Evolutionary conservation across 129 eudicot species (phyloP).

Genomic region (Centrapalus pauciflorus): DNA sequence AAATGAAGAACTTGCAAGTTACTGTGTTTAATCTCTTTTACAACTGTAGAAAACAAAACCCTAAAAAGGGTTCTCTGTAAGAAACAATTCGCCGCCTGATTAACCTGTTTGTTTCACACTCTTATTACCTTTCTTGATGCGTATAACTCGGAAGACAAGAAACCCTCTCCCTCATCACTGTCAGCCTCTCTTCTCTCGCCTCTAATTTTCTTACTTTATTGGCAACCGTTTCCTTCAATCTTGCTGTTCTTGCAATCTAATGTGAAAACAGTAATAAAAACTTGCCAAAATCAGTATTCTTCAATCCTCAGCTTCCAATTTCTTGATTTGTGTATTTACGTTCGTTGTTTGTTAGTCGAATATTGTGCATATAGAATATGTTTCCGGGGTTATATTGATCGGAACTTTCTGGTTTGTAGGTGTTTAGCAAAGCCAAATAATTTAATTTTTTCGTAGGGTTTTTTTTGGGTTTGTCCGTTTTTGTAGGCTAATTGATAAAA

Average conservation of each 20-base stretch:
- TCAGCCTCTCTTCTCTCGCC: conserved; percentile 10
- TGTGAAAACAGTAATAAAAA: conserved; percentile 14
- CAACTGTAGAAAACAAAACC: conserved; percentile 61
- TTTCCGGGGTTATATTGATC: conserved; percentile 23
- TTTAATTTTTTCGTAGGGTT: conserved; percentile 15
- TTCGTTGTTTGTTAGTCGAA: conserved; percentile 14
- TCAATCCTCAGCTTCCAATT: background rate
- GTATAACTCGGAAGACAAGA: conserved; percentile 12
- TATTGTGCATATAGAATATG: conserved; percentile 6
- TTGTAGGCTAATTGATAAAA: conserved; percentile 20
- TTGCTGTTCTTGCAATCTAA: conserved; percentile 29
- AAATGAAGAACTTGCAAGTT: conserved; percentile 2
- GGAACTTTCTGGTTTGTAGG: conserved; percentile 20
- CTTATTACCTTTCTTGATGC: conserved; percentile 24
- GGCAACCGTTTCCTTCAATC: conserved; percentile 7
- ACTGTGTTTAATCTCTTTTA: conserved; percentile 33
- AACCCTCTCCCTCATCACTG: conserved; percentile 46
- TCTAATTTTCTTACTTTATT: conserved; percentile 10
- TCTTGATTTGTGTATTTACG: background rate
- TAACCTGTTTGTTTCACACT: conserved; percentile 37
- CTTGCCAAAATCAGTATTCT: conserved; percentile 5
- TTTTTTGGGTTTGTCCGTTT: conserved; percentile 12
- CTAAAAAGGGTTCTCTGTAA: conserved; percentile 71
- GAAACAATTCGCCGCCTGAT: conserved; percentile 76
- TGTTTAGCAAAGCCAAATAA: conserved; percentile 10